Evolutionary conservation across 805 yeast genomes (phyloP).

Genomic region (Pichia exigua): DNA sequence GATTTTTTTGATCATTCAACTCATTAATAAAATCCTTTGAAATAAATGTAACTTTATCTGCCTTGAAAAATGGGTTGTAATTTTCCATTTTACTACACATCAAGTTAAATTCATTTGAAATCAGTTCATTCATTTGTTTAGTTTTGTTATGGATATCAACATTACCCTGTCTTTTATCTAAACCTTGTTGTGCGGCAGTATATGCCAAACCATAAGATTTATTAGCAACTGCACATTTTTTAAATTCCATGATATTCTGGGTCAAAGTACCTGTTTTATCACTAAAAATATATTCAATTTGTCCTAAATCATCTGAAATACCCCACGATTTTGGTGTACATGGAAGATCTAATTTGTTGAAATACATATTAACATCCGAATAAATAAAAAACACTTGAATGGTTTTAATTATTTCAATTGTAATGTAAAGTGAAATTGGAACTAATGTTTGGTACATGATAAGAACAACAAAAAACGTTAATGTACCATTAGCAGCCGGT

Average conservation of each 20-base stretch:
- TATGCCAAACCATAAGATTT: conserved; percentile 65
- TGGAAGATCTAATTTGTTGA: conserved; percentile 60
- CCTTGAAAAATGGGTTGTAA: conserved; percentile 35
- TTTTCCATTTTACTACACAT: conserved; percentile 41
- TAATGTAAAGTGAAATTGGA: conserved; percentile 72
- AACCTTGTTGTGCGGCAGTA: conserved; percentile 71
- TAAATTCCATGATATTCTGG: conserved; percentile 77
- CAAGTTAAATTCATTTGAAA: conserved; percentile 33
- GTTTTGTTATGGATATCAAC: conserved; percentile 47
- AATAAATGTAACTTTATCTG: conserved; percentile 50
- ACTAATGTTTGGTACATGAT: conserved; percentile 71
- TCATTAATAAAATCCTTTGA: conserved; percentile 54
- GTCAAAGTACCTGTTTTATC: conserved; percentile 83
- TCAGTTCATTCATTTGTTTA: conserved; percentile 32
- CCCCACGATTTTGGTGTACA: conserved; percentile 80
- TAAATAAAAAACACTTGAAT: conserved; percentile 69
- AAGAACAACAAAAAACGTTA: conserved; percentile 63
- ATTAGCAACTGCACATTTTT: conserved; percentile 65
- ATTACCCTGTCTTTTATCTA: conserved; percentile 53
- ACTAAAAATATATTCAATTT: conserved; percentile 72
- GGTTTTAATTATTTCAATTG: conserved; percentile 74
- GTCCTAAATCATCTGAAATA: conserved; percentile 78
- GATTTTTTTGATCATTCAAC: conserved; percentile 35
- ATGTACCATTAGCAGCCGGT: conserved; percentile 57
- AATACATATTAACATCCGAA: conserved; percentile 63